These are phyloP conservation scores for Candida boidinii DNA, from an alignment of 805 yeast species.

Conservation along the genomic window DNA sequence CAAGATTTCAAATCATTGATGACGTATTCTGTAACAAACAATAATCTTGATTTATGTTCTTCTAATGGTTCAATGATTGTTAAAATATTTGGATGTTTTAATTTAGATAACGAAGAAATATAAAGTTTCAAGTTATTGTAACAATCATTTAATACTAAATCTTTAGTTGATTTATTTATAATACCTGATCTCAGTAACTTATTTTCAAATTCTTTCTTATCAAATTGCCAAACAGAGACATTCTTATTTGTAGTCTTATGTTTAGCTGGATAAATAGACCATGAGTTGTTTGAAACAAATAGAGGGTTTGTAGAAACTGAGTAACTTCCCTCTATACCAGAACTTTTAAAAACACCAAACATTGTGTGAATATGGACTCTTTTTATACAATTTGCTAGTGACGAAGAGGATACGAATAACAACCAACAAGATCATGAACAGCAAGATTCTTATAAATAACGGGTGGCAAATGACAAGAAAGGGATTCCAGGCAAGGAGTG, in stretches of 20 bases:
- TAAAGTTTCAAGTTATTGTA: conserved; percentile 60
- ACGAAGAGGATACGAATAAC: too few relatives aligned
- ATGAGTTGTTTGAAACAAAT: conserved; percentile 62
- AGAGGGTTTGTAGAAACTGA: conserved; percentile 62
- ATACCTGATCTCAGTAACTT: conserved; percentile 42
- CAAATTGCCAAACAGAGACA: conserved; percentile 82
- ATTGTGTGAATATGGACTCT: conserved; percentile 21
- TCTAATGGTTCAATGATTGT: conserved; percentile 85
- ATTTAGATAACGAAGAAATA: conserved; percentile 62
- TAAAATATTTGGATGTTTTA: conserved; percentile 84
- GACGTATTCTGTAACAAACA: conserved; percentile 82
- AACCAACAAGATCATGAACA: too few relatives aligned
- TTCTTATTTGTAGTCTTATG: conserved; percentile 49
- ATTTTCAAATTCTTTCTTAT: conserved; percentile 65
- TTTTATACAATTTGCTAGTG: too few relatives aligned
- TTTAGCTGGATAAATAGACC: conserved; percentile 84
- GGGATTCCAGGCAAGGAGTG: too few relatives aligned
- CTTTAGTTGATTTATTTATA: conserved; percentile 37
- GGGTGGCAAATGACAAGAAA: too few relatives aligned
- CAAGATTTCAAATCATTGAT: conserved; percentile 22
- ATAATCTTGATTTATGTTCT: conserved; percentile 66
- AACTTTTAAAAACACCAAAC: conserved; percentile 44
- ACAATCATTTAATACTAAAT: conserved; percentile 47
- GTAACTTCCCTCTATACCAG: conserved; percentile 62
- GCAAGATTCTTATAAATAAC: too few relatives aligned